These are phyloP conservation scores for Aspergillus uvarum DNA, from an alignment of 2,329 filamentous ascomycete species.

Conservation along the genomic window DNA sequence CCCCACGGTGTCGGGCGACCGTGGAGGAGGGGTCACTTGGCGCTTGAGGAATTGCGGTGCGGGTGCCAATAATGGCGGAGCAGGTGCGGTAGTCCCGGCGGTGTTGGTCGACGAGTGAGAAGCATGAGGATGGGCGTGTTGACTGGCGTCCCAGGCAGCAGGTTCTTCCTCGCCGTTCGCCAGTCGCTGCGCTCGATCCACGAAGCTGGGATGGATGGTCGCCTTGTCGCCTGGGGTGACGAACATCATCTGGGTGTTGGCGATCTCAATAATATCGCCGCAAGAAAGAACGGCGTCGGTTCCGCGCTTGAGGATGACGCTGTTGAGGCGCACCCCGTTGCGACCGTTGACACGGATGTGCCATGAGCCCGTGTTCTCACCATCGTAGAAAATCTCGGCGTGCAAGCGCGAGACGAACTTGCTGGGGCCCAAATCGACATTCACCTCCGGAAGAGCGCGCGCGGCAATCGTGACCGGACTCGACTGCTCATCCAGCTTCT, in stretches of 20 bases:
- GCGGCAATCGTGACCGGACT: conserved; percentile 48
- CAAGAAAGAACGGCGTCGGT: conserved; percentile 68
- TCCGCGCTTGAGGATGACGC: conserved; percentile 66
- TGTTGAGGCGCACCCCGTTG: conserved; percentile 86
- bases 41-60: conserved; percentile 46
- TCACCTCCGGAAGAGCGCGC: conserved; percentile 55
- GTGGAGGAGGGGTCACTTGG: conserved; percentile 42
- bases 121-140: conserved; percentile 40
- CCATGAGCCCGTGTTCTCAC: conserved; percentile 67
- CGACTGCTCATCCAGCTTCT: conserved; percentile 44
- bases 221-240: conserved; percentile 78
- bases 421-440: conserved; percentile 85
- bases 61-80: conserved; percentile 41
- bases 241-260: conserved; percentile 97
- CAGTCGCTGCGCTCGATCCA: conserved; percentile 62
- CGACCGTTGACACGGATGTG: conserved; percentile 83
- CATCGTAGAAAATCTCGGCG: conserved; percentile 72
- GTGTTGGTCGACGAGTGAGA: conserved; percentile 20
- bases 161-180: conserved; percentile 42
- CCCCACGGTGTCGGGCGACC: conserved; percentile 41
- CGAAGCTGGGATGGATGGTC: conserved; percentile 66
- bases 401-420: conserved; percentile 79
- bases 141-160: conserved; percentile 37
- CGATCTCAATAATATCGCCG: conserved; percentile 88
- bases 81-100: conserved; percentile 25